Percentiles rank a stretch among this genome's conserved stretches.
These are phyloP conservation scores for Blastobotrys attinorum DNA, from an alignment of 805 yeast genomes.

Conservation along the genomic window DNA sequence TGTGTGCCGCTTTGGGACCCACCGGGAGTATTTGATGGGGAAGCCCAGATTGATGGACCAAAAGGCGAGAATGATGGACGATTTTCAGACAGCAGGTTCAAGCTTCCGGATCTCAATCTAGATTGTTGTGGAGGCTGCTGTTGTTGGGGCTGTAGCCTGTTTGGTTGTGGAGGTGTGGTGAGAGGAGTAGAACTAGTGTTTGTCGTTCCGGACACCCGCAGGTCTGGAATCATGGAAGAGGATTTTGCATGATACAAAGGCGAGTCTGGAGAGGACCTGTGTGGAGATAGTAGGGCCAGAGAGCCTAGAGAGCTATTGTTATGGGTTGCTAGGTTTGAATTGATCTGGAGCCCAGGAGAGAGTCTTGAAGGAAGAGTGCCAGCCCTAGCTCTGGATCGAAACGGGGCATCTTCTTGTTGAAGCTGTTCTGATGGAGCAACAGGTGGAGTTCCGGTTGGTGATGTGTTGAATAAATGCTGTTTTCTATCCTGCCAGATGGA, in stretches of 20 bases:
- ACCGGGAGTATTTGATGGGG: constrained; percentile 3
- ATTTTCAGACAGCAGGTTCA: constrained; percentile 20
- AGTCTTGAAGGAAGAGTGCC: constrained; percentile 72
- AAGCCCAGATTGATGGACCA: constrained; percentile 24
- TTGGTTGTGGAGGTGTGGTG: constrained; percentile 1
- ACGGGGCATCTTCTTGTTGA: constrained; percentile 31
- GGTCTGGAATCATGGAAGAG: constrained; percentile 1
- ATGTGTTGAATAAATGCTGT: background rate
- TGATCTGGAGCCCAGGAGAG: constrained; percentile 23
- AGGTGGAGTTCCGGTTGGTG: background rate
- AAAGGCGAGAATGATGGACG: constrained; percentile 22
- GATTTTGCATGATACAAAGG: constrained; percentile 5
- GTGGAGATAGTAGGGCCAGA: constrained; percentile 28
- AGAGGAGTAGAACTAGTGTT: constrained; percentile 15
- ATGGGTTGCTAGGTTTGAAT: constrained; percentile 1
- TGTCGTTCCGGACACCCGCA: constrained; percentile 13
- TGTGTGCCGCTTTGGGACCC: constrained; percentile 11
- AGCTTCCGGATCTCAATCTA: constrained; percentile 22
- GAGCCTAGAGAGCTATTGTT: constrained; percentile 23
- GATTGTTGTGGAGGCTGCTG: constrained; percentile 9
- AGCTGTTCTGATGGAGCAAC: constrained; percentile 7
- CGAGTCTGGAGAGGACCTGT: constrained; percentile 10
- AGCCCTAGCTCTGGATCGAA: constrained; percentile 58
- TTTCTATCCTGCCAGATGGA: background rate
- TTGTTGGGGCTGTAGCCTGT: constrained; percentile 7